Conservation (phyloP, 768 basidiomycete genomes). For the Daedalea quercina region DNA sequence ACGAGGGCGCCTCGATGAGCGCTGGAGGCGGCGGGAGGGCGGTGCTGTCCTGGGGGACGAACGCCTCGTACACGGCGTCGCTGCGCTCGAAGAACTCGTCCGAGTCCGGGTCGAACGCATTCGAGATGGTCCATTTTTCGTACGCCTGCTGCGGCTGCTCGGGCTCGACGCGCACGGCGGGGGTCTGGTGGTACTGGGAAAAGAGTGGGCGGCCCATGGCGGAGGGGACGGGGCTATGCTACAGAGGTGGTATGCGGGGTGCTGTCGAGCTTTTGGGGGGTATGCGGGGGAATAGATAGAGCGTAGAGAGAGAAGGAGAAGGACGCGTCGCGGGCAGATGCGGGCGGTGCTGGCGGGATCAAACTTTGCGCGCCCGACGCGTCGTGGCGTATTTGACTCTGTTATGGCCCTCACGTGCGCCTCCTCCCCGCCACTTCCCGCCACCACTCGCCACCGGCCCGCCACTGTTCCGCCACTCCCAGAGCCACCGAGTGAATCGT, state of each 20-base stretch:
- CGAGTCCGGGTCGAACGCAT: slow-evolving; percentile 75
- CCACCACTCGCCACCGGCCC: too few species aligned
- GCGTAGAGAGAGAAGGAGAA: background rate
- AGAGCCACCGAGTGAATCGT: too few species aligned
- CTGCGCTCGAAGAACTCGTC: slow-evolving; percentile 65
- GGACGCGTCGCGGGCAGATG: background rate
- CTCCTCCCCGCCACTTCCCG: too few species aligned
- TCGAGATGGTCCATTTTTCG: slow-evolving; percentile 58
- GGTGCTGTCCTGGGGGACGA: slow-evolving; percentile 31
- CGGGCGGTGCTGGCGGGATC: background rate
- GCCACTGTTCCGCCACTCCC: too few species aligned
- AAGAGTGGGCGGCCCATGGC: slow-evolving; percentile 18
- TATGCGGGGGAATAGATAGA: slow-evolving; percentile 4
- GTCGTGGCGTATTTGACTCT: background rate
- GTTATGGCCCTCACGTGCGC: slow-evolving; percentile 1
- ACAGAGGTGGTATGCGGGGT: slow-evolving; percentile 10
- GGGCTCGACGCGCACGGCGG: slow-evolving; percentile 17
- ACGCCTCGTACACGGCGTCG: slow-evolving; percentile 57
- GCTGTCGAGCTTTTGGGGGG: slow-evolving; percentile 14
- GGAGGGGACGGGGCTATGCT: slow-evolving; percentile 8
- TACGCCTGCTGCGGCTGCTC: slow-evolving; percentile 21
- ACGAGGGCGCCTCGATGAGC: slow-evolving; percentile 13
- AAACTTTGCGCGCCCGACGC: background rate
- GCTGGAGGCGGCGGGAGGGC: slow-evolving; percentile 18
- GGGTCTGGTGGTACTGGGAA: slow-evolving; percentile 8